phyloP scores from a whole-genome alignment of 2,329 filamentous ascomycete genomes.

The Chalara sp. region DNA sequence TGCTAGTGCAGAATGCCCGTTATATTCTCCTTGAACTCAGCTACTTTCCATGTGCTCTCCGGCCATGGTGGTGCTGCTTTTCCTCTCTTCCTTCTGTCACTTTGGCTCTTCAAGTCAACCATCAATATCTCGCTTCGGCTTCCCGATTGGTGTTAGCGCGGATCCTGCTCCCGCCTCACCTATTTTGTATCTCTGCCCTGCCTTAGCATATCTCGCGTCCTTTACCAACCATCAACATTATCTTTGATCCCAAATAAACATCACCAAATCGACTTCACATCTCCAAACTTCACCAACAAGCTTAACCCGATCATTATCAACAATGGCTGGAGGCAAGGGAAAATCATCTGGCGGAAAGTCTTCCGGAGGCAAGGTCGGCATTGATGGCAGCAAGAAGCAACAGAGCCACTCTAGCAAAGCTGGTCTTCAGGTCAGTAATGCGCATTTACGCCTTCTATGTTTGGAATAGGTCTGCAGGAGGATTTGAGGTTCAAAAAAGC shows the following conservation, averaged over 20 bases:
- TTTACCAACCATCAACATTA: neutral
- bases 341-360: slow-evolving; percentile 30
- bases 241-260: neutral
- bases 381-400: slow-evolving; percentile 28
- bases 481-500: neutral
- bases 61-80: no score
- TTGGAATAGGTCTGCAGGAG: slow-evolving; percentile 3
- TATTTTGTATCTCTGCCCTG: no score
- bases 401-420: slow-evolving; percentile 30
- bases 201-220: no score
- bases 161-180: no score
- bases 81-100: no score
- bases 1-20: no score
- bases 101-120: no score
- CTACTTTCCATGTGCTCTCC: no score
- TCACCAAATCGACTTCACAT: neutral
- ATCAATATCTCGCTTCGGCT: no score
- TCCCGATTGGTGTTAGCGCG: neutral
- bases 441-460: slow-evolving; percentile 10
- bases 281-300: neutral
- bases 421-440: slow-evolving; percentile 30
- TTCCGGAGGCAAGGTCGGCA: slow-evolving; percentile 29
- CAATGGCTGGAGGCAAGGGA: slow-evolving; percentile 30
- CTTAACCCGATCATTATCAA: slow-evolving; percentile 5
- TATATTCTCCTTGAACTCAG: no score